Evolutionary conservation across 192 early-diverging fungal genomes (phyloP).

Genomic region (Linnemannia exigua): DNA sequence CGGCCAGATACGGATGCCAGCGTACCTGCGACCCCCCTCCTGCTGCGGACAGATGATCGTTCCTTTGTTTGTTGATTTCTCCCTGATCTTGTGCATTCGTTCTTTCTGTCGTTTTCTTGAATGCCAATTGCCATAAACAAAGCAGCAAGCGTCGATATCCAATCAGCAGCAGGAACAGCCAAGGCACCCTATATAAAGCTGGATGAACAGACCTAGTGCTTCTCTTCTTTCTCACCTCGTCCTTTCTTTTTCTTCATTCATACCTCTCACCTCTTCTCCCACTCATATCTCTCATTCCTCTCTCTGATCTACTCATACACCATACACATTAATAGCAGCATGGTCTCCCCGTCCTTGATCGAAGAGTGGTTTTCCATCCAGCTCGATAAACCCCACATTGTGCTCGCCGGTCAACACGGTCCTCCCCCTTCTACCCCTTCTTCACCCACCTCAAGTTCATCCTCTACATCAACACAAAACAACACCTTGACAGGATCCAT

Average conservation of each 20-base stretch:
- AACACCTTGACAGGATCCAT: slow-evolving; percentile 7
- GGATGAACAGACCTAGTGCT: too few species aligned
- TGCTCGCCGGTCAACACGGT: background rate
- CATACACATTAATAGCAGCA: background rate
- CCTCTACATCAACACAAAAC: background rate
- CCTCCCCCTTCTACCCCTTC: background rate
- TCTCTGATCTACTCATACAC: background rate
- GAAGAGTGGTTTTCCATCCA: slow-evolving; percentile 5
- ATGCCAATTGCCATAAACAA: background rate
- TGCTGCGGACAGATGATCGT: background rate
- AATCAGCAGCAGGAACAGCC: too few species aligned
- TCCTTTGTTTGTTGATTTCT: background rate
- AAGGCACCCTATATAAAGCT: background rate
- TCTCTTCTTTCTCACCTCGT: background rate
- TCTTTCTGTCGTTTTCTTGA: background rate
- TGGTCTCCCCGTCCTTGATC: background rate
- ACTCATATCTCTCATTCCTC: background rate
- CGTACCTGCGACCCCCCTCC: too few species aligned
- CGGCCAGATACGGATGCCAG: background rate
- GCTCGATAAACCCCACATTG: slow-evolving; percentile 4
- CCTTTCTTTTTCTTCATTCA: background rate
- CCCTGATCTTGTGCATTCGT: background rate
- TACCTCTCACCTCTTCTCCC: background rate
- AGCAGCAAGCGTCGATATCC: background rate
- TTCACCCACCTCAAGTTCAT: background rate